Evolutionary conservation across 257 asterid species (phyloP), one percentile per base, ranked within the genome.

Genomic region (Fraxinus anomala): DNA sequence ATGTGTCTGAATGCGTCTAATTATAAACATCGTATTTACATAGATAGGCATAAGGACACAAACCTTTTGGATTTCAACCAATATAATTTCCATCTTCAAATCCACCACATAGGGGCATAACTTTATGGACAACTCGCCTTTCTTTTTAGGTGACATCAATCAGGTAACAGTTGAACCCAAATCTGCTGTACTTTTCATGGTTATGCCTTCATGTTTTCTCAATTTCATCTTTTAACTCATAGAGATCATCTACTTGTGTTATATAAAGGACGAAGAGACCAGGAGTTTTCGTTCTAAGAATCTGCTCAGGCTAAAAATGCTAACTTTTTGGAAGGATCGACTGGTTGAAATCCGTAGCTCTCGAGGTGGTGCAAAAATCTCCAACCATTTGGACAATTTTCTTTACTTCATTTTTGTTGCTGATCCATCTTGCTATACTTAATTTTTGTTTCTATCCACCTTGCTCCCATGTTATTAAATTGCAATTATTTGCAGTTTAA

Each of bases 281-380:
- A 44, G 51, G 42, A 34, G 54, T 37, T 66, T 54, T 63, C 68
- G 59, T 73, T 74, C 79, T 40, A 42, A 7, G 80, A 73, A 54
- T 49, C 77, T 68, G 54, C 54, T 76, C 80, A 75, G 24, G 68
- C 74, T 72, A 77, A 81, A 70, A 44, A 76, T 83, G 82, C 67
- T 28, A 65, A 28, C 6, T 0, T 88, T 88, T 72, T 86, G 88
- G 88, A 80, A 73, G 17, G 80, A 75, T 47, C 79, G 78, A n/a
- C 17, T 63, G 37, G 23, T 63, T 1, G 87, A 86, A 76, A 82
- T 84, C 70, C 40, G 30, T 9, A 68, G 72, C 28, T 67, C 85
- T 66, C 33, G 83, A 67, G 79, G 66, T 59, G 73, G 51, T 79
- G 59, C 59, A 26, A 31, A 1, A 5, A 65, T 47, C 30, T 37